Evolutionary conservation across 23 red algal species (phyloP).

Genomic region (Gracilaria vermiculophylla): DNA sequence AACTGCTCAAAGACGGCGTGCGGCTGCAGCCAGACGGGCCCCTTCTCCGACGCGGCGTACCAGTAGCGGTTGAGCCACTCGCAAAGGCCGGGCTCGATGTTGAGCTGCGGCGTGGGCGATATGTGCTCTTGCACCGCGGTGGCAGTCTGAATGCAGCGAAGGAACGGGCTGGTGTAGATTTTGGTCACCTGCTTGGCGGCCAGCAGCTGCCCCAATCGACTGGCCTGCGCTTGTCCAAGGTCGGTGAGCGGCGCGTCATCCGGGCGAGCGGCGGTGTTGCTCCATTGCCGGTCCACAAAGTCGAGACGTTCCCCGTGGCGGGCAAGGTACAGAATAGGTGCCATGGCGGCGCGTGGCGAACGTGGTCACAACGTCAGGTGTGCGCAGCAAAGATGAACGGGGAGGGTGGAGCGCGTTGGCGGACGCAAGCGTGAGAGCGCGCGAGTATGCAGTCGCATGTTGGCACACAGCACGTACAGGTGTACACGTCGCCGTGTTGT

Average conservation of each 20-base stretch:
- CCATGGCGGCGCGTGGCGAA: neutral
- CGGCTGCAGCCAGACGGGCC: slow-evolving; percentile 6
- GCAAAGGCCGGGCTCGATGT: slow-evolving; percentile 46
- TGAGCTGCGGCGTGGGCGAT: neutral
- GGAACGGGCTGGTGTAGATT: slow-evolving; percentile 38
- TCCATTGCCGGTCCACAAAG: slow-evolving; percentile 46
- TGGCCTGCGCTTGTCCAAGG: slow-evolving; percentile 1
- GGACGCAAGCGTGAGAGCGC: too few relatives aligned
- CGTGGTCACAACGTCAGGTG: too few relatives aligned
- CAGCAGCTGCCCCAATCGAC: neutral
- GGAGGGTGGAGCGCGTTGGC: too few relatives aligned
- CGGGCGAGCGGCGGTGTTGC: neutral
- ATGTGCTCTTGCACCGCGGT: neutral
- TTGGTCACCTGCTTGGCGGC: neutral
- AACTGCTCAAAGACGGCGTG: slow-evolving; percentile 3
- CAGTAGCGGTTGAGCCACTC: slow-evolving; percentile 42
- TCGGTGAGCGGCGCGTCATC: slow-evolving; percentile 45
- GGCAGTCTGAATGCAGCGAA: slow-evolving; percentile 31
- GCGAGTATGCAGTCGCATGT: too few relatives aligned
- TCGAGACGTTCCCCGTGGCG: slow-evolving; percentile 64
- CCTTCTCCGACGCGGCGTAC: slow-evolving; percentile 15
- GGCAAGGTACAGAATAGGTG: slow-evolving; percentile 19
- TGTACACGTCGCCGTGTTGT: too few relatives aligned
- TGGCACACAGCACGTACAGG: too few relatives aligned
- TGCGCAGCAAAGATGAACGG: too few relatives aligned